Base-by-base conservation (phyloP, 805 yeast genomes). In the Ogataea henricii region DNA sequence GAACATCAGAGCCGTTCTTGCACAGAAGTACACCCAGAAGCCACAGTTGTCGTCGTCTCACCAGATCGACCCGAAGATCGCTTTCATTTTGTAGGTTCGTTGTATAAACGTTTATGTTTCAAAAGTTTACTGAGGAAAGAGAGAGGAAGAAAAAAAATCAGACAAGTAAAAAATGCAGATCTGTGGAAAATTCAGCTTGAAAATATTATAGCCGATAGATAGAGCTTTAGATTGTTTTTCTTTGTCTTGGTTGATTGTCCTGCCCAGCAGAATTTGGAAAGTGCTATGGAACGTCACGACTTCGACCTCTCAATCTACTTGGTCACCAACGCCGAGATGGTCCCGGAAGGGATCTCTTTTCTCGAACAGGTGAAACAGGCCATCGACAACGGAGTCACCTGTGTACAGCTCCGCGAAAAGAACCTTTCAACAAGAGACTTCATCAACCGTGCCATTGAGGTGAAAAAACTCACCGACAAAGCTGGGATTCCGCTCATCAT, bases 351-450 rank as follows among this genome's bases (percentile, higher is more conserved):
- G 12, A 58, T 70, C 27, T 71, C 79, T 1, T 75, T 89, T 42
- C 62, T 76, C 21, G 74, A 76, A 1, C 96, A 85, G 57, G 89
- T 89, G 4, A 71, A 76, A 53, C 72, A 67, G 20, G 81, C 95
- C 0, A 69, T 89, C 27, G 67, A 74, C 4, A 82, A 80, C 45
- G 97, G 97, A 2, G 91, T 80, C 4, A 88, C 96, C 0, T 55
- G 89, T 13, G 85, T 90, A 2, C 97, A 90, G 66, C 69, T 91
- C 44, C 78, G 97, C 43, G 97, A 91, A 61, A 90, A 90, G 64
- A 67, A 77, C 1, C 64, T 82, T 8, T 85, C 79, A 49, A 89
- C 97, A 0, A 71, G 78, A 22, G 83, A 73, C 3, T 89, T 90
- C 62, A 72, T 89, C 18, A 70, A 69, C 34, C 69, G 81, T 37